phyloP scores from a whole-genome alignment of 2,329 filamentous ascomycete species.

The Rachicladosporium sp. region DNA sequence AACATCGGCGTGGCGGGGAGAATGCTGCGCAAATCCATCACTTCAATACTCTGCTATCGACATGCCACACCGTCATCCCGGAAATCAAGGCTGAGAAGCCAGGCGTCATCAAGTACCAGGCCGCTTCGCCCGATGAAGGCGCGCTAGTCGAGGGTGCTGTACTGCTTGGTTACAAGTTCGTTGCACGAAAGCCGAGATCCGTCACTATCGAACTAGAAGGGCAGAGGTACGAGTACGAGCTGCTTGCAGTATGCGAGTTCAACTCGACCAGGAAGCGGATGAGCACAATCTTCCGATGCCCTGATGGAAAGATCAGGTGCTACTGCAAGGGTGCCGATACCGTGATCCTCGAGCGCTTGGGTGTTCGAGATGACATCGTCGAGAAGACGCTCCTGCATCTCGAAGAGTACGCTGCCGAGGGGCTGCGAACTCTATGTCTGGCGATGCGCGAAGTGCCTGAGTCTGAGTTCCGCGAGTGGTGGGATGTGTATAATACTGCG shows the following conservation, averaged over 20 bases:
- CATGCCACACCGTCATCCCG: conserved; percentile 94
- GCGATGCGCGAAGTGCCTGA: conserved; percentile 90
- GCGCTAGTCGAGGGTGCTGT: conserved; percentile 90
- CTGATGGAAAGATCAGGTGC: conserved; percentile 83
- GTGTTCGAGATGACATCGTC: conserved; percentile 64
- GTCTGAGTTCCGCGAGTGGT: conserved; percentile 79
- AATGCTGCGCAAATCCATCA: conserved; percentile 60
- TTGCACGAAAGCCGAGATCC: conserved; percentile 74
- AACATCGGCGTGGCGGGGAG: conserved; percentile 46
- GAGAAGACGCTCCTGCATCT: conserved; percentile 86
- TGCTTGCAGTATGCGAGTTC: conserved; percentile 96
- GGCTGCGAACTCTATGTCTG: conserved; percentile 84
- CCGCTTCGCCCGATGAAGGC: conserved; percentile 91
- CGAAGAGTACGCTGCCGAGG: conserved; percentile 97
- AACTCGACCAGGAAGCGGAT: conserved; percentile 96
- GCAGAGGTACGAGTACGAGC: conserved; percentile 66
- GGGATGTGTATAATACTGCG: conserved; percentile 72
- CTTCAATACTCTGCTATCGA: conserved; percentile 75
- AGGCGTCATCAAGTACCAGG: conserved; percentile 88
- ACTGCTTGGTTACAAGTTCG: conserved; percentile 75
- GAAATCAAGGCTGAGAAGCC: conserved; percentile 68
- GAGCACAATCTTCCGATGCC: conserved; percentile 94
- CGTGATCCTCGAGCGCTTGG: conserved; percentile 84
- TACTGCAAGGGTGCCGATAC: conserved; percentile 98
- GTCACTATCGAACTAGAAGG: conserved; percentile 74